Evolutionary conservation across 2,329 filamentous ascomycete genomes (phyloP).

Genomic region (Aspergillus brunneoviolaceus): DNA sequence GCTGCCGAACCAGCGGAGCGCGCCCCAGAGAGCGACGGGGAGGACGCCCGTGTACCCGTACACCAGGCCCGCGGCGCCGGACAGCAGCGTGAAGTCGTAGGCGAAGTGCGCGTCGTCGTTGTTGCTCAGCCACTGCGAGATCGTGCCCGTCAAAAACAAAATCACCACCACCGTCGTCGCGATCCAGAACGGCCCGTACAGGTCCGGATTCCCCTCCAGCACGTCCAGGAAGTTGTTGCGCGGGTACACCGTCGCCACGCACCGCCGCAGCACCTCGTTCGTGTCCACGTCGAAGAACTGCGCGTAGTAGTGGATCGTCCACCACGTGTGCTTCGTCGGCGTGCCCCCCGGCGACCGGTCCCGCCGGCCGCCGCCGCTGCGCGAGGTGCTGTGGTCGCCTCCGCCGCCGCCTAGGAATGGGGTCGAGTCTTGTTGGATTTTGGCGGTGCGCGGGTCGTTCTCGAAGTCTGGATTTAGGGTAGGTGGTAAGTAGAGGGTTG

Average conservation of each 20-base stretch:
- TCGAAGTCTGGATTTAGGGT: conserved; percentile 61
- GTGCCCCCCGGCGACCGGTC: conserved; percentile 42
- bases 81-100: conserved; percentile 88
- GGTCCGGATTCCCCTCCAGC: conserved; percentile 90
- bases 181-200: conserved; percentile 98
- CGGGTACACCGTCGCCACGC: conserved; percentile 84
- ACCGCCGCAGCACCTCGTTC: conserved; percentile 79
- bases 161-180: conserved; percentile 96
- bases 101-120: conserved; percentile 70
- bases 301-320: conserved; percentile 89
- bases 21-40: conserved; percentile 80
- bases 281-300: conserved; percentile 99
- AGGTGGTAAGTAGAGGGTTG: neutral
- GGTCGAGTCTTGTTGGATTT: conserved; percentile 50
- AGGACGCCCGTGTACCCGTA: conserved; percentile 94
- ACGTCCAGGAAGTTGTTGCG: conserved; percentile 95
- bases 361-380: conserved; percentile 39
- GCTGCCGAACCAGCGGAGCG: conserved; percentile 91
- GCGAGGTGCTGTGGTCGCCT: conserved; percentile 36
- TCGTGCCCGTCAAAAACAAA: conserved; percentile 90
- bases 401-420: conserved; percentile 45
- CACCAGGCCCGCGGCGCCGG: conserved; percentile 84
- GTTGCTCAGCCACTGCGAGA: conserved; percentile 80
- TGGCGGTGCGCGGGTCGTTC: conserved; percentile 54
- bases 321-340: conserved; percentile 81